Base-by-base conservation (phyloP, 2,329 filamentous ascomycete species). In the Aspergillus costaricaensis region DNA sequence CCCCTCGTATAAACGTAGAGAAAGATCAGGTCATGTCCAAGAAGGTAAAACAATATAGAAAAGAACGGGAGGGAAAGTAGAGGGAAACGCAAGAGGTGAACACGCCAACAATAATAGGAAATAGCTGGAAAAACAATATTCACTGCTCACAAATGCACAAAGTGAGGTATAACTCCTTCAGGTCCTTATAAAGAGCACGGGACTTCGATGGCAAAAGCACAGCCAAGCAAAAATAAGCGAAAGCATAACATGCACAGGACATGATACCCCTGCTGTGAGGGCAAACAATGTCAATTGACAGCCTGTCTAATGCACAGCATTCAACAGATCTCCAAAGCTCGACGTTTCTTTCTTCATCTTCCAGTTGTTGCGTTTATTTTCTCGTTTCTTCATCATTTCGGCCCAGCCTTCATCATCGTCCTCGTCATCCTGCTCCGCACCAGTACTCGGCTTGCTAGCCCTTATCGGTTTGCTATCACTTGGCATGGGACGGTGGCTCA, bases 341-440 rank as follows among this genome's bases (percentile, higher is more conserved):
- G 72, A 69, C 3, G 68, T 72, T 36, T 69, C 74, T 61, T 76
- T 79, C 63, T 79, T 80, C 60, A 79, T 62, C 55, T 78, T 79
- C 79, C 80, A 81, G 60, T 68, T 74, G 64, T 68, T 79, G 70
- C 79, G 80, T 70, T 81, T 82, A 67, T 80, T 80, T 58, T 82
- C 79, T 55, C 79, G 76, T 62, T 76, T 79, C 69, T 78, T 78
- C 72, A 77, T 78, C 80, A 82, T 80, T 59, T 82, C 77, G n/a
- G 79, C 77, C 80, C 80, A 82, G 6, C 74, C 80, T 68, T 80
- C 75, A 17, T 81, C 80, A 25, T 82, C 80, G 57, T 82, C 75
- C 1, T 81, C 80, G n/a, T 82, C 80, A 10, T 80, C 77, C 5
- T 59, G 63, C 19, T 63, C 61, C 5, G 68, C 65, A 1, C 55